Conservation (phyloP, 2,329 filamentous ascomycete genomes). For the Elsinoe australis region DNA sequence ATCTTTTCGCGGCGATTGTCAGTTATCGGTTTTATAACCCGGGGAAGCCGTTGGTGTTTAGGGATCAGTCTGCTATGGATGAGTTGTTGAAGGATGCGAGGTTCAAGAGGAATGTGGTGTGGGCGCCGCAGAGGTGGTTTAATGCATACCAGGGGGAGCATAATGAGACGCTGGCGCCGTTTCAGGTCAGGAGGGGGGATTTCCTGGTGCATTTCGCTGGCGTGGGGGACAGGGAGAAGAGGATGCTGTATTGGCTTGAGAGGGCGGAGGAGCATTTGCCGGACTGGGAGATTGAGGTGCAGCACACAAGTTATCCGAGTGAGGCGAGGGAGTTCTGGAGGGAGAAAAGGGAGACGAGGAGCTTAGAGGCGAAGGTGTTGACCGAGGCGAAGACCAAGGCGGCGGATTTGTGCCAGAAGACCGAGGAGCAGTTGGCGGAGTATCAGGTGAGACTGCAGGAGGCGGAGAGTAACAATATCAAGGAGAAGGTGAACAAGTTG, state of each 20-base stretch:
- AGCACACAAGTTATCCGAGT: slow-evolving; percentile 32
- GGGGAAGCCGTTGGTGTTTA: slow-evolving; percentile 30
- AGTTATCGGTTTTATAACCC: slow-evolving; percentile 36
- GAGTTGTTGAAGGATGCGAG: slow-evolving; percentile 30
- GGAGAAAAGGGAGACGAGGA: slow-evolving; percentile 19
- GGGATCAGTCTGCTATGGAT: slow-evolving; percentile 38
- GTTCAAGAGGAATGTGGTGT: slow-evolving; percentile 30
- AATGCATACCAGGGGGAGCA: slow-evolving; percentile 38
- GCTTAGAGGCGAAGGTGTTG: slow-evolving; percentile 16
- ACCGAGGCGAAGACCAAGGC: slow-evolving; percentile 23
- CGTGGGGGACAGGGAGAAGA: slow-evolving; percentile 28
- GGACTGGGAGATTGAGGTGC: slow-evolving; percentile 34
- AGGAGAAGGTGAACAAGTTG: slow-evolving; percentile 25
- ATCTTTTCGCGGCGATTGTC: slow-evolving; percentile 35
- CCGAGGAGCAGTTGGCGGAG: slow-evolving; percentile 24
- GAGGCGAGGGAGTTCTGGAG: slow-evolving; percentile 34
- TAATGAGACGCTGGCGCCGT: slow-evolving; percentile 31
- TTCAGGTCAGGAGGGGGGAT: slow-evolving; percentile 35
- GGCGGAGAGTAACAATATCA: slow-evolving; percentile 25
- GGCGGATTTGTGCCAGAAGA: slow-evolving; percentile 23
- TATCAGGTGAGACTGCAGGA: slow-evolving; percentile 27
- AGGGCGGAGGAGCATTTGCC: slow-evolving; percentile 33
- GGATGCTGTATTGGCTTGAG: slow-evolving; percentile 34
- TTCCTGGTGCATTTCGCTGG: slow-evolving; percentile 41
- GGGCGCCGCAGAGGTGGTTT: slow-evolving; percentile 39